Conservation (phyloP, 495 filamentous ascomycete genomes). For the Parathielavia appendiculata region DNA sequence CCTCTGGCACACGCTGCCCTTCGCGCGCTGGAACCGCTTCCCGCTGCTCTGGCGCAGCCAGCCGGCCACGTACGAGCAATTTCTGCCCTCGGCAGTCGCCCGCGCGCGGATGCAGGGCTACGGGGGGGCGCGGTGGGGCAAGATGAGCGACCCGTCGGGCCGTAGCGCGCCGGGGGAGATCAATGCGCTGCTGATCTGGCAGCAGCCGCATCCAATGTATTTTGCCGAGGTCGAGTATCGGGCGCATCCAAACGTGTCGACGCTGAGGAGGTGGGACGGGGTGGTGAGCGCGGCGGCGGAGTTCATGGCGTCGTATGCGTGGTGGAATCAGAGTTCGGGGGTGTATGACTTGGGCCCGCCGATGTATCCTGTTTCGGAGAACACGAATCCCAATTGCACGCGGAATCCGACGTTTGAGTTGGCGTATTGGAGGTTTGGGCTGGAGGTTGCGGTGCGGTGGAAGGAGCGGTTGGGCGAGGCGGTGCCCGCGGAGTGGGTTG, state of each 20-base stretch:
- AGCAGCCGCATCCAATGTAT: constrained; percentile 51
- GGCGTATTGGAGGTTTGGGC: constrained; percentile 50
- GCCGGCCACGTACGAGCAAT: constrained; percentile 44
- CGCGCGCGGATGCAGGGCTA: constrained; percentile 49
- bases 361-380: constrained; percentile 50
- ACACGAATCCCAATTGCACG: constrained; percentile 47
- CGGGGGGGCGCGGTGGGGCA: constrained; percentile 50
- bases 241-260: constrained; percentile 33
- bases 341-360: constrained; percentile 49
- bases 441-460: constrained; percentile 41
- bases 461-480: constrained; percentile 34
- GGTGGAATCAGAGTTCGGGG: constrained; percentile 39
- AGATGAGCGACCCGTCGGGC: constrained; percentile 55
- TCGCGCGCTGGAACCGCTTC: constrained; percentile 49
- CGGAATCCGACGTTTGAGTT: constrained; percentile 50
- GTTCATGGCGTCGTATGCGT: constrained; percentile 50
- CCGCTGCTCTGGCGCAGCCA: constrained; percentile 42
- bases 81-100: constrained; percentile 42
- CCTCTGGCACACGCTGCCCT: constrained; percentile 51
- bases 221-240: constrained; percentile 51
- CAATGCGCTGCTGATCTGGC: constrained; percentile 52
- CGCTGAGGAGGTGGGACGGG: constrained; percentile 43
- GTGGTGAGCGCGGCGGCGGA: constrained; percentile 44
- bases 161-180: constrained; percentile 53
- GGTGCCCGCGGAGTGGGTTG: constrained; percentile 37